Evolutionary conservation across 176 grass and related monocot genomes (phyloP), one percentile per base, ranked within the genome.

Genomic region (Musa schizocarpa): DNA sequence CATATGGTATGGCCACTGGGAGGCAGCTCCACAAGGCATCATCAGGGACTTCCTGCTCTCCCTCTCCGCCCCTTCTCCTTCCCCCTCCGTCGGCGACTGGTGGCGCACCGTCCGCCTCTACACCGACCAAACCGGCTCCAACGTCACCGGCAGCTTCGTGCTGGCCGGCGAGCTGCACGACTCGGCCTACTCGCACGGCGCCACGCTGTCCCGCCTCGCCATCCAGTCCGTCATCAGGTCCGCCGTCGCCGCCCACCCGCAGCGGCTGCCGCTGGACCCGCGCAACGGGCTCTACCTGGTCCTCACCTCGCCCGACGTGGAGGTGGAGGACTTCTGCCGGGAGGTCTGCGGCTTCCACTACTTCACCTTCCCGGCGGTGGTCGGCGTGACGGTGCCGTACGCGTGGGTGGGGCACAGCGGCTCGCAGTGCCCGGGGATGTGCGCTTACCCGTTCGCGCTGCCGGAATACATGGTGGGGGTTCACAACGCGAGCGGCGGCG

Each of bases 1-100:
- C 80, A 88, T 99, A 78, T 99, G 95, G 95, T 99, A 94, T 65
- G 95, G 95, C 52, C 82, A 78, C 26, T 99, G 95, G 95, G 74
- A 86, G 13, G 52, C 82, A 4, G 24, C 82, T 9, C 68, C 82
- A 63, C 84, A 91, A 75, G 81, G 84, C 55, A 84, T 88, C 63
- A 87, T 94, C 75, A 81, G 86, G 0, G 90, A 99, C 84, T 99
- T 99, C 80, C 82, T 99, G 50, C 49, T 68, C 71, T 99, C 95
- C 24, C 81, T 99, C 72, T 94, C 88, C 29, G 48, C 81, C 6
- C 6, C 80, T 51, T 12, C 71, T 2, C 9, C 84, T 1, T 71
- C 73, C 11, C 83, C 86, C 5, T 73, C 86, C 62, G 89, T 79
- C 65, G 79, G 76, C 69, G 87, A 92, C 68, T 92, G 87, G 90